Percentiles rank a stretch among this genome's conserved stretches.
Evolutionary conservation across 805 yeast genomes (phyloP).

Genomic region (Cyberlindnera japonica): DNA sequence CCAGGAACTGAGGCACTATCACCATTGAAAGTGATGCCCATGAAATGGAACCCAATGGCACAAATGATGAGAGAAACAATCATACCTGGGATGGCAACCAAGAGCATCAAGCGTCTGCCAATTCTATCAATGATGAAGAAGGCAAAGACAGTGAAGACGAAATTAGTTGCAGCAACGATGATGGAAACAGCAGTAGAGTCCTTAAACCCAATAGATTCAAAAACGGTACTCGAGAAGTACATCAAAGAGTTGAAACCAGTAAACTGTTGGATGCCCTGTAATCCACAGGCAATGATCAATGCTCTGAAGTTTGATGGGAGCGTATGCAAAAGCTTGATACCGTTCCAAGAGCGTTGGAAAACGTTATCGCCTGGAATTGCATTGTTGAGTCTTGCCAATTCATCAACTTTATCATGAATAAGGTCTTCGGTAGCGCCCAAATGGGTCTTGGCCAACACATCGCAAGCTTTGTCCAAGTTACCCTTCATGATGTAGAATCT

Average conservation of each 20-base stretch:
- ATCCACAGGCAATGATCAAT: constrained; percentile 81
- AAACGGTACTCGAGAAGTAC: constrained; percentile 93
- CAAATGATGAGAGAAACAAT: constrained; percentile 68
- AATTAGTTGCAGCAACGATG: constrained; percentile 91
- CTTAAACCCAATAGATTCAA: constrained; percentile 83
- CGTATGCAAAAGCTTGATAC: constrained; percentile 58
- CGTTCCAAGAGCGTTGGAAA: constrained; percentile 51
- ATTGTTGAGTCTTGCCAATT: constrained; percentile 48
- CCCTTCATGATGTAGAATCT: constrained; percentile 79
- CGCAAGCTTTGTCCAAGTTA: constrained; percentile 57
- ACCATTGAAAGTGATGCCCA: constrained; percentile 57
- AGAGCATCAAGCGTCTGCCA: constrained; percentile 81
- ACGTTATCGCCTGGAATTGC: constrained; percentile 46
- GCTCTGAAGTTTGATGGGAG: constrained; percentile 85
- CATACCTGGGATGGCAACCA: constrained; percentile 86
- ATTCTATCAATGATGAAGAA: constrained; percentile 81
- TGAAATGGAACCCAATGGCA: constrained; percentile 88
- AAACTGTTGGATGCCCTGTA: constrained; percentile 95
- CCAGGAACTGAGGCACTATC: constrained; percentile 37
- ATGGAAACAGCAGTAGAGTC: constrained; percentile 94
- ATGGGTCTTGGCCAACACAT: constrained; percentile 63
- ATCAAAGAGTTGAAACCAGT: constrained; percentile 94
- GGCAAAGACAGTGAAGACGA: constrained; percentile 81
- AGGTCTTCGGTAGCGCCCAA: constrained; percentile 57
- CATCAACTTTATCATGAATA: constrained; percentile 64